Conservation (phyloP, 306 rosid species). For the Fragaria vesca region DNA sequence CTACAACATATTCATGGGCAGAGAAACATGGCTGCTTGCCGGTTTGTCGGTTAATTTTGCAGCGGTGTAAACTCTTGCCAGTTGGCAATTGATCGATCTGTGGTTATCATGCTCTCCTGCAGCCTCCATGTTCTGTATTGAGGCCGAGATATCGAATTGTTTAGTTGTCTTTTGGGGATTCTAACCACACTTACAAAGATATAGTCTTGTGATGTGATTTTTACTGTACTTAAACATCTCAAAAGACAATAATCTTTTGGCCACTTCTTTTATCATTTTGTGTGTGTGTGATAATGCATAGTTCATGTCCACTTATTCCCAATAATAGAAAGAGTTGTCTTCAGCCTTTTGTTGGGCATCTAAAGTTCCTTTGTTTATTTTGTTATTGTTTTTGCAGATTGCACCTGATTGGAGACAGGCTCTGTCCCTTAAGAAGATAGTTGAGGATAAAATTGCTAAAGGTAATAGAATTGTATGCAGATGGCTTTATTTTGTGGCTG, state of each 20-base stretch:
- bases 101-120: neutral
- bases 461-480: constrained; percentile 37
- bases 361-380: neutral
- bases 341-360: neutral
- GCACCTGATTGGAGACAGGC: constrained; percentile 98
- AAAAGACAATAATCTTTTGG: neutral
- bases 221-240: neutral
- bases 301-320: neutral
- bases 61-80: neutral
- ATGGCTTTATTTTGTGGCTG: neutral
- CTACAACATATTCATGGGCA: neutral
- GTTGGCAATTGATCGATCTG: neutral
- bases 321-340: neutral
- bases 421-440: constrained; percentile 54
- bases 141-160: neutral
- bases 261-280: neutral
- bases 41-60: neutral
- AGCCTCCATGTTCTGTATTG: neutral
- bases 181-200: neutral
- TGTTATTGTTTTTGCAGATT: constrained; percentile 39
- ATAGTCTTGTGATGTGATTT: neutral
- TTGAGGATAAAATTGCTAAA: constrained; percentile 68
- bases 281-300: neutral
- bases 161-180: neutral
- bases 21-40: neutral